Percentiles rank a stretch among this genome's conserved stretches.
Conservation (phyloP, 441 rosid genomes). For the Kokia cookei region DNA sequence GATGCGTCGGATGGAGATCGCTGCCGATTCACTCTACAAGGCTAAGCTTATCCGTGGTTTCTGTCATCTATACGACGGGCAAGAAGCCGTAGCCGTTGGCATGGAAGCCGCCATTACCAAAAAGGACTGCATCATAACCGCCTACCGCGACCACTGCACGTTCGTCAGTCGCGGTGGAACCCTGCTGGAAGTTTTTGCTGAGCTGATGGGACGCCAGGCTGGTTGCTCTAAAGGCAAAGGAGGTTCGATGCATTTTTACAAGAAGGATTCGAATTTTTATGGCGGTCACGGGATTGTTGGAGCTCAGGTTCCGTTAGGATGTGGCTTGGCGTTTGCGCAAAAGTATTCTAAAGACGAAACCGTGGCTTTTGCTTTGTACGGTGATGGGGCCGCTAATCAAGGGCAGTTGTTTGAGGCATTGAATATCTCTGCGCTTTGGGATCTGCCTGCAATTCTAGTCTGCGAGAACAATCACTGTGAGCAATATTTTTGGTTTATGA, state of each 20-base stretch:
- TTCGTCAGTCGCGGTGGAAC: slow-evolving; percentile 84
- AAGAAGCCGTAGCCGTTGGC: slow-evolving; percentile 84
- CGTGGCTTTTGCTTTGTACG: slow-evolving; percentile 80
- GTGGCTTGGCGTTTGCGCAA: slow-evolving; percentile 94
- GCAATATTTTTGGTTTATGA: slow-evolving; percentile 3
- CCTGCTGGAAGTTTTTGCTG: slow-evolving; percentile 60
- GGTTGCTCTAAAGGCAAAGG: slow-evolving; percentile 95
- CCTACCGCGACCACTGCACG: slow-evolving; percentile 91
- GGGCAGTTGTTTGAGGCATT: slow-evolving; percentile 98
- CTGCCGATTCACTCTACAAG: slow-evolving; percentile 94
- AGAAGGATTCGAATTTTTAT: slow-evolving; percentile 76
- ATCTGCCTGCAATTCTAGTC: slow-evolving; percentile 85
- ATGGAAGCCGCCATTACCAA: slow-evolving; percentile 93
- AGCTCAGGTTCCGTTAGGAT: slow-evolving; percentile 90
- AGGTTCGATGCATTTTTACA: slow-evolving; percentile 98
- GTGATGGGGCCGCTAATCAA: slow-evolving; percentile 97
- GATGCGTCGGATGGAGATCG: slow-evolving; percentile 96
- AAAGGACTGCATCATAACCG: slow-evolving; percentile 77
- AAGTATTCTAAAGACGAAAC: slow-evolving; percentile 83
- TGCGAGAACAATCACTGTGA: slow-evolving; percentile 98
- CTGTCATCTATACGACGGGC: slow-evolving; percentile 95
- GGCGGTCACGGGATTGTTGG: slow-evolving; percentile 99
- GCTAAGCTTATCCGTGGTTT: slow-evolving; percentile 92
- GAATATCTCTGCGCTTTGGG: slow-evolving; percentile 90
- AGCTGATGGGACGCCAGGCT: slow-evolving; percentile 90